phyloP scores from a whole-genome alignment of 805 yeast species.

The Zygoascus bituminiphila region DNA sequence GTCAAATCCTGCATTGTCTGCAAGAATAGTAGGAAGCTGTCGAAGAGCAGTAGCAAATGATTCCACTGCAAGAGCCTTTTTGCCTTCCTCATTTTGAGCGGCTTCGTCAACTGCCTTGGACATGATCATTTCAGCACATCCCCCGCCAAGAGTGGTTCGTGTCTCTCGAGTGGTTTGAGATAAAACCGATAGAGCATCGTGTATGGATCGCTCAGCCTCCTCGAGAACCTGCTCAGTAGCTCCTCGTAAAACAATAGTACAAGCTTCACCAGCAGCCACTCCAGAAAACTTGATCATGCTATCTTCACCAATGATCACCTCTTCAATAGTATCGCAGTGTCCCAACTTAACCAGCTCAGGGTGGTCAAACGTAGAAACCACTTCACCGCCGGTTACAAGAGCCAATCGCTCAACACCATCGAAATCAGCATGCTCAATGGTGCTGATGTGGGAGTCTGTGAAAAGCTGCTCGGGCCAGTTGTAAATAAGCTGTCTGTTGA shows the following conservation, averaged over 20 bases:
- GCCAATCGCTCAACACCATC: slow-evolving; percentile 97
- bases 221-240: slow-evolving; percentile 95
- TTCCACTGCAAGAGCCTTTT: slow-evolving; percentile 88
- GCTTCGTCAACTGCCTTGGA: slow-evolving; percentile 90
- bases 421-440: slow-evolving; percentile 97
- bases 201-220: slow-evolving; percentile 94
- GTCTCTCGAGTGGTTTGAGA: slow-evolving; percentile 93
- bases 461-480: slow-evolving; percentile 97
- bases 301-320: slow-evolving; percentile 88
- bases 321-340: slow-evolving; percentile 82
- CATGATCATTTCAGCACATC: slow-evolving; percentile 94
- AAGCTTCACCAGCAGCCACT: slow-evolving; percentile 89
- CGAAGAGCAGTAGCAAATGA: slow-evolving; percentile 90
- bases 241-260: slow-evolving; percentile 92
- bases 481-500: slow-evolving; percentile 92
- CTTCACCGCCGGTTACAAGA: slow-evolving; percentile 96
- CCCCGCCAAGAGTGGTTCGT: slow-evolving; percentile 89
- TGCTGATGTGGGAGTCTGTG: slow-evolving; percentile 76
- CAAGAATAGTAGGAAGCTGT: slow-evolving; percentile 89
- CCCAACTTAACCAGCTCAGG: slow-evolving; percentile 85
- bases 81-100: slow-evolving; percentile 88
- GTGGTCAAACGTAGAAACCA: slow-evolving; percentile 88
- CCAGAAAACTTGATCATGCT: slow-evolving; percentile 89
- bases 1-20: slow-evolving; percentile 96
- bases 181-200: slow-evolving; percentile 91